Evolutionary conservation across 768 basidiomycete genomes (phyloP).

Genomic region (Pisolithus marmoratus): DNA sequence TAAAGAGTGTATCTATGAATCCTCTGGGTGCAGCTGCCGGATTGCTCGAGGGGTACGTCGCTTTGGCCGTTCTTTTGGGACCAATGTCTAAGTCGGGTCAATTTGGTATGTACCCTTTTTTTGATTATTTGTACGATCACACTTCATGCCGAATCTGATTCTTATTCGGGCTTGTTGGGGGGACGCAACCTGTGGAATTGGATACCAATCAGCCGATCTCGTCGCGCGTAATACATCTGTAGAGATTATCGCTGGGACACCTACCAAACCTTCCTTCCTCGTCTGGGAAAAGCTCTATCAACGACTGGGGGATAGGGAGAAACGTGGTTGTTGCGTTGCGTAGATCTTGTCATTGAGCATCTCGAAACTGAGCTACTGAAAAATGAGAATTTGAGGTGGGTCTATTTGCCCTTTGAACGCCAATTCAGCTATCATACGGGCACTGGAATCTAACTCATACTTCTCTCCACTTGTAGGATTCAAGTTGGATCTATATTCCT

Average conservation of each 20-base stretch:
- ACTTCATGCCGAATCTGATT: slow-evolving; percentile 1
- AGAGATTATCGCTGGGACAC: slow-evolving; percentile 41
- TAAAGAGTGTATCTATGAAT: slow-evolving; percentile 62
- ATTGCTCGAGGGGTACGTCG: slow-evolving; percentile 82
- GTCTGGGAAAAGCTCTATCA: slow-evolving; percentile 85
- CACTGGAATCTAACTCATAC: not conserved
- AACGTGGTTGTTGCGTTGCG: slow-evolving; percentile 68
- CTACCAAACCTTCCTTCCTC: slow-evolving; percentile 77
- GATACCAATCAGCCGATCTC: slow-evolving; percentile 34
- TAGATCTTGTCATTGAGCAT: slow-evolving; percentile 42
- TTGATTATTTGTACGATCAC: slow-evolving; percentile 5
- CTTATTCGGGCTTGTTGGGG: slow-evolving; percentile 3
- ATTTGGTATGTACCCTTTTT: slow-evolving; percentile 42
- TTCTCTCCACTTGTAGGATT: slow-evolving; percentile 31
- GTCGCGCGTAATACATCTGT: slow-evolving; percentile 44
- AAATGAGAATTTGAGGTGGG: slow-evolving; percentile 50
- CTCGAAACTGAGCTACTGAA: slow-evolving; percentile 47
- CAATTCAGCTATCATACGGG: not conserved
- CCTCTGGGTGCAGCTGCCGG: slow-evolving; percentile 55
- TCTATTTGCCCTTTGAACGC: too few relatives aligned
- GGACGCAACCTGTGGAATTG: too few relatives aligned
- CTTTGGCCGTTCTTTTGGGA: slow-evolving; percentile 61
- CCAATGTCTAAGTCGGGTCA: slow-evolving; percentile 45
- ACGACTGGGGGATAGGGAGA: slow-evolving; percentile 64
- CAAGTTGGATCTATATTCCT: slow-evolving; percentile 64